Conservation (phyloP, 2,329 filamentous ascomycete genomes). For the Paraphaeosphaeria minitans region DNA sequence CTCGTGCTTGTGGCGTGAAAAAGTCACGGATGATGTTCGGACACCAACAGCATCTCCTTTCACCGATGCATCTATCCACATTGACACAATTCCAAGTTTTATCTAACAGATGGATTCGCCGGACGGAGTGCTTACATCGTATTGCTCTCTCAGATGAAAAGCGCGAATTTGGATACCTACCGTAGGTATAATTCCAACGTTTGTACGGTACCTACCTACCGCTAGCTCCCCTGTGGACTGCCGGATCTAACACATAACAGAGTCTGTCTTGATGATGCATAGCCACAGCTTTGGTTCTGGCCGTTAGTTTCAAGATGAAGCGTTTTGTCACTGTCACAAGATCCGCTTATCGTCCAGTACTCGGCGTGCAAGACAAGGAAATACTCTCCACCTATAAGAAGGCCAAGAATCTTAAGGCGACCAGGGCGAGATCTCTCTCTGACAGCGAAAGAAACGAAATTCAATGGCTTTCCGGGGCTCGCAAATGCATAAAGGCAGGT, state of each 20-base stretch:
- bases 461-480: neutral
- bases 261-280: neutral
- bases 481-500: neutral
- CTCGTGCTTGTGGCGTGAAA: neutral
- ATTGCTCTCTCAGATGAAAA: neutral
- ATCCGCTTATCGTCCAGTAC: neutral
- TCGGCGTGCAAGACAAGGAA: neutral
- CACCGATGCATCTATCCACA: neutral
- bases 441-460: neutral
- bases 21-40: neutral
- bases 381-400: no score
- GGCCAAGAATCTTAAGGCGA: neutral
- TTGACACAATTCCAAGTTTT: neutral
- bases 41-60: neutral
- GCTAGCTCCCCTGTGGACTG: neutral
- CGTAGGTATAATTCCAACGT: neutral
- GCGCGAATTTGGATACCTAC: neutral
- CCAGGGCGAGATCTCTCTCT: neutral
- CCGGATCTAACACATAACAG: neutral
- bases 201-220: no score
- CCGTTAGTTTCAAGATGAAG: neutral
- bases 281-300: neutral
- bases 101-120: neutral
- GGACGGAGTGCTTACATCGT: neutral
- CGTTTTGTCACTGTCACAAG: neutral